Evolutionary conservation across 768 basidiomycete species (phyloP).

Genomic region (Auriscalpium orientale): DNA sequence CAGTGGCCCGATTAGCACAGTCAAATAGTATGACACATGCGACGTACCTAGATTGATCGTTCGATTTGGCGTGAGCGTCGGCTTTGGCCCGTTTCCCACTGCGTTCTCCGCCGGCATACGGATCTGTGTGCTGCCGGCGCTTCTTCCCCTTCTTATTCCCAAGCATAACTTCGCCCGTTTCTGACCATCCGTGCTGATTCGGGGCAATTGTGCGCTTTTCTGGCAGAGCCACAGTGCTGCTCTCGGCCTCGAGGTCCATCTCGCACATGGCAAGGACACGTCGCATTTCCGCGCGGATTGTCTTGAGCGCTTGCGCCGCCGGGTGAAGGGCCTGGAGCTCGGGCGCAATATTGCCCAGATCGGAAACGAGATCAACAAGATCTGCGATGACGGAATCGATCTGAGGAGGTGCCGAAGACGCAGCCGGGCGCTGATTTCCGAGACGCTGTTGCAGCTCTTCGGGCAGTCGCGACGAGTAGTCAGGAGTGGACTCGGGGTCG

Average conservation of each 20-base stretch:
- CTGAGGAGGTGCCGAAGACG: too few species aligned
- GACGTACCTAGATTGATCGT: too few species aligned
- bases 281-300: not conserved
- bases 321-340: too few species aligned
- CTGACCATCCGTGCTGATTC: not conserved
- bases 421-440: too few species aligned
- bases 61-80: conserved; percentile 10
- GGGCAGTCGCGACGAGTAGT: too few species aligned
- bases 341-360: too few species aligned
- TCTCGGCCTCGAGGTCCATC: not conserved
- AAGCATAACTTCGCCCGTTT: conserved; percentile 1
- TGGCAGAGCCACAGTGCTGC: not conserved
- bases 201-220: not conserved
- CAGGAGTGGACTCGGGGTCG: too few species aligned
- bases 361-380: too few species aligned
- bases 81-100: conserved; percentile 24
- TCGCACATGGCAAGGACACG: not conserved
- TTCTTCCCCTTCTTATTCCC: conserved; percentile 7
- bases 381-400: too few species aligned
- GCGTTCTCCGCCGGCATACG: conserved; percentile 18
- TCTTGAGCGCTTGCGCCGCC: not conserved
- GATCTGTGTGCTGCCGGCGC: conserved; percentile 21
- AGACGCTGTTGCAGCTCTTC: too few species aligned
- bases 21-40: too few species aligned
- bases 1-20: too few species aligned